Evolutionary conservation across 2,329 filamentous ascomycete species (phyloP), one percentile per base, ranked within the genome.

Genomic region (Penicillium polonicum): DNA sequence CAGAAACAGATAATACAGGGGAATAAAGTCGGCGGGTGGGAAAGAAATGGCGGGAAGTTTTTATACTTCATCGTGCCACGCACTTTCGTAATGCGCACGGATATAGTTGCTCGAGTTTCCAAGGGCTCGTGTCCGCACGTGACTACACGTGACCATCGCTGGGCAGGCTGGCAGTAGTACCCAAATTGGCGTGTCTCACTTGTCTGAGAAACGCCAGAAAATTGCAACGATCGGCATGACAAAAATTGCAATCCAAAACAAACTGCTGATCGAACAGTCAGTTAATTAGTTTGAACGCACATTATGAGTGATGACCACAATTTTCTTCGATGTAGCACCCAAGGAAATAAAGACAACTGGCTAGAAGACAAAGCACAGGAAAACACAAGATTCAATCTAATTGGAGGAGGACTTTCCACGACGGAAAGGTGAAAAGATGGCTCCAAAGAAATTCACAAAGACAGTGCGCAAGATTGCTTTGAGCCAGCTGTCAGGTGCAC

Each of bases 361-460:
- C 44, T 25, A 35, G 19, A 46, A 31, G 13, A 23, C 9, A 35
- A 38, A 27, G 38, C 23, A 49, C 44, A 43, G 17, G 19, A 41
- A 48, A 29, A 41, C 36, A 27, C 21, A 25, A 31, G 12, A 21
- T 36, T 9, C 29, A 38, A 35, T 55, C 41, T 51, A 52, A 53
- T 73, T 65, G 59, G 64, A 55, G 51, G 65, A 51, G 50, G 65
- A 51, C 56, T 67, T 70, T 53, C 63, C 68, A 51, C 71, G 68
- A 46, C 75, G 74, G 70, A 76, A 74, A 27, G 71, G 69, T 25
- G 72, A 65, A 63, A 77, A 76, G 31, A 77, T 61, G 29, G 70
- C 68, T 35, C 74, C 74, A 58, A 77, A 73, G 64, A 78, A 74
- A 60, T 69, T 72, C 48, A 68, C 67, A 67, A 76, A 76, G 44